These are phyloP conservation scores for Gryganskiella cystojenkinii DNA, from an alignment of 192 early-diverging fungal species.

Conservation along the genomic window DNA sequence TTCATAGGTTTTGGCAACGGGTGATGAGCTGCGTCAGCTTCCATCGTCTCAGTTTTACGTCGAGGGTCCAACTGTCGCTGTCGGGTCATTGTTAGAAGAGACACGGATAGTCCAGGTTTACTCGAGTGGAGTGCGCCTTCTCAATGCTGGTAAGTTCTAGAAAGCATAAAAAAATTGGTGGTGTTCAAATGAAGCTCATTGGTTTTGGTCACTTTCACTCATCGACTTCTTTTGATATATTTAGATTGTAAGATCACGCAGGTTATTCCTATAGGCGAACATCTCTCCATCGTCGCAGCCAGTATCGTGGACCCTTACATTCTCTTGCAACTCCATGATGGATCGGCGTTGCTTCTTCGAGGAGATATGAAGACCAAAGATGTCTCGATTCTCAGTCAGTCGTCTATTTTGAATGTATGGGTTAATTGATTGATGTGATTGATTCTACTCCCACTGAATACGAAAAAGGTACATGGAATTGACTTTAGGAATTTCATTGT, in stretches of 20 bases:
- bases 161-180: background rate
- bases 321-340: conserved; percentile 73
- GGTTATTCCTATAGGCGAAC: conserved; percentile 56
- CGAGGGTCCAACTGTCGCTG: conserved; percentile 80
- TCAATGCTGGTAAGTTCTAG: conserved; percentile 68
- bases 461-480: no score
- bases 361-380: conserved; percentile 64
- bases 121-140: conserved; percentile 73
- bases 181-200: background rate
- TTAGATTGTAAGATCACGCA: conserved; percentile 67
- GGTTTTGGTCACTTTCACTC: no score
- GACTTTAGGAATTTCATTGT: no score
- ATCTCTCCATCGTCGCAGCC: conserved; percentile 71
- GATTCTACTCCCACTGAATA: no score
- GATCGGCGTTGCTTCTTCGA: conserved; percentile 68
- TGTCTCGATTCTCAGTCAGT: conserved; percentile 42
- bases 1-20: conserved; percentile 78
- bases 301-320: conserved; percentile 87
- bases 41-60: conserved; percentile 80
- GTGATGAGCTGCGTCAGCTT: conserved; percentile 86
- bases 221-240: no score
- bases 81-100: conserved; percentile 75
- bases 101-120: conserved; percentile 88
- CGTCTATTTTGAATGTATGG: conserved; percentile 59
- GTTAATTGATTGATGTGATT: no score